Conservation (phyloP, 306 rosid species). For the Canavalia ensiformis region DNA sequence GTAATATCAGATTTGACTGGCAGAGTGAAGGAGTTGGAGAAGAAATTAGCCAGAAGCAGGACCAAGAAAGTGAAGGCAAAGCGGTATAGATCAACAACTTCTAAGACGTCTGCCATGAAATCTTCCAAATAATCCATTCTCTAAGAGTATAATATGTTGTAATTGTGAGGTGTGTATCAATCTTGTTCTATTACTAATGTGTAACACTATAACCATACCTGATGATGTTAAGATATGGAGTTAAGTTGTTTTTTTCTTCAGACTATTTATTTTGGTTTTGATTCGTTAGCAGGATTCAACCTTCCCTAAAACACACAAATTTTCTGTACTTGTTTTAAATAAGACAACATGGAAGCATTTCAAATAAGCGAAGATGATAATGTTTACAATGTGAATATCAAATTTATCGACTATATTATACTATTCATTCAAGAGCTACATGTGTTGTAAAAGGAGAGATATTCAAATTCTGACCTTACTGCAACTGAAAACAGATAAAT, state of each 20-base stretch:
- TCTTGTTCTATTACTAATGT: not conserved
- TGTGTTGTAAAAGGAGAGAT: not conserved
- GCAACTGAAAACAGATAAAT: too few relatives aligned
- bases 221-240: not conserved
- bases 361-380: not conserved
- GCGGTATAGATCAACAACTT: conserved; percentile 27
- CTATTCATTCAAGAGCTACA: too few relatives aligned
- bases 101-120: conserved; percentile 38
- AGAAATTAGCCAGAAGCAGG: conserved; percentile 61
- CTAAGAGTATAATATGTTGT: not conserved
- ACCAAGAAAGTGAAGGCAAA: conserved; percentile 51
- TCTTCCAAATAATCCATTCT: not conserved
- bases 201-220: not conserved
- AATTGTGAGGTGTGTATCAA: conserved; percentile 17
- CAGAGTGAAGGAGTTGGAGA: conserved; percentile 78
- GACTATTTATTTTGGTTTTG: not conserved
- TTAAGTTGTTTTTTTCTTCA: not conserved
- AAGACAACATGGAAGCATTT: too few relatives aligned
- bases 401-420: too few relatives aligned
- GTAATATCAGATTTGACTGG: conserved; percentile 66
- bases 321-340: too few relatives aligned
- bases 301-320: too few relatives aligned
- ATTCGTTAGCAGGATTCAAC: not conserved
- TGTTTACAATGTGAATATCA: too few relatives aligned
- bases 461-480: not conserved